These are phyloP conservation scores for Fusarium anguioides DNA, from an alignment of 2,329 filamentous ascomycete genomes.

Conservation along the genomic window DNA sequence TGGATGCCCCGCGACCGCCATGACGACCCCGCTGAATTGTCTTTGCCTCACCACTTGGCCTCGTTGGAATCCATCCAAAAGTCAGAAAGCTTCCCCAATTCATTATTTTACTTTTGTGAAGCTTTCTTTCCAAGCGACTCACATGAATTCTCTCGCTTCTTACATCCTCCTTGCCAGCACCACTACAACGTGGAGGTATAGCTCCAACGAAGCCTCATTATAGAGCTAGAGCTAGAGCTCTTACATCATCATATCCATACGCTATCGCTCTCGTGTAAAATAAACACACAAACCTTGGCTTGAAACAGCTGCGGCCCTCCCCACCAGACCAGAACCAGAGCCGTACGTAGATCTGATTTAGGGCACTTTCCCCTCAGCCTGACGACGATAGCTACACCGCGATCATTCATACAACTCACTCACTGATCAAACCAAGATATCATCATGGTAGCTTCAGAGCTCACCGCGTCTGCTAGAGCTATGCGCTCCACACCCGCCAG, in stretches of 20 bases:
- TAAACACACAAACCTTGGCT: background rate
- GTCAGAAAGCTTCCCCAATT: conserved; percentile 31
- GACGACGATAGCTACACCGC: conserved; percentile 8
- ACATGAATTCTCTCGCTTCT: conserved; percentile 15
- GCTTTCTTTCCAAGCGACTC: conserved; percentile 2
- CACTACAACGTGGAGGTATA: background rate
- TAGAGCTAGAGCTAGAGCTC: conserved; percentile 22
- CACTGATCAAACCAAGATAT: background rate
- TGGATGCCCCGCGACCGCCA: conserved; percentile 32
- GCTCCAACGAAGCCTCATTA: background rate
- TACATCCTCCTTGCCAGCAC: conserved; percentile 2
- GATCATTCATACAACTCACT: background rate
- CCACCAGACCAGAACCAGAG: conserved; percentile 19
- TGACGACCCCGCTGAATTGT: conserved; percentile 30
- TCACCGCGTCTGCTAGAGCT: conserved; percentile 51
- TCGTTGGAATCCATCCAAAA: conserved; percentile 35
- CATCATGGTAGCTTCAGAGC: conserved; percentile 54
- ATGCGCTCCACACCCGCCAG: conserved; percentile 46
- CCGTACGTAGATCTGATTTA: conserved; percentile 5
- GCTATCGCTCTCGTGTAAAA: conserved; percentile 20
- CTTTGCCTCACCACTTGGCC: conserved; percentile 22
- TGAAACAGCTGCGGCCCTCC: conserved; percentile 8
- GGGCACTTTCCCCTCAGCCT: conserved; percentile 4
- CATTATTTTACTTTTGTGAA: conserved; percentile 12
- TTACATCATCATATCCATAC: conserved; percentile 24